Base-by-base conservation (phyloP, 208 protist genomes). In the Trypanosoma boissoni region DNA sequence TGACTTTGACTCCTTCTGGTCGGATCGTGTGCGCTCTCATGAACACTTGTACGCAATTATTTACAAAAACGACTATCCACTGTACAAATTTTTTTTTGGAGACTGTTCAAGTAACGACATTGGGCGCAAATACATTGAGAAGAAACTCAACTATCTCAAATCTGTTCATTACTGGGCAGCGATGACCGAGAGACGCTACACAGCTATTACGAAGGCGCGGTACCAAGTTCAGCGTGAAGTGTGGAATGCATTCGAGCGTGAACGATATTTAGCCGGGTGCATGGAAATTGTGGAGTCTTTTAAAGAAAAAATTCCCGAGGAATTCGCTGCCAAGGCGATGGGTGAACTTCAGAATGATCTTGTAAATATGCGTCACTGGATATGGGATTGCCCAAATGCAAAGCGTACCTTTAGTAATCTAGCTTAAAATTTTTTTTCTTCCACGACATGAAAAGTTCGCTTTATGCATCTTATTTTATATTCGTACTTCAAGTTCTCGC, bases 1-100 rank as follows among this genome's bases (percentile, higher is more conserved):
- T 37, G 89, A 93, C 67, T 95, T 95, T 60, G 89, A 95, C 70
- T 72, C 86, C 16, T 95, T 92, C 75, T 95, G 89, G 89, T 63
- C 67, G 28, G 89, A 95, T 61, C 85, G 83, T 54, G 83, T 93
- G 32, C 64, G 73, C 51, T 86, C 80, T n/a, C 82, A 88, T 53
- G 64, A 80, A 31, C 74, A 75, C 57, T 72, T 93, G 26, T 92
- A 76, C 69, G 56, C 65, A 32, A 80, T 71, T 28, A 68, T 95
- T 39, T 95, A 95, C 72, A 39, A 58, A 32, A 54, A 83, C 28
- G 37, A 77, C 14, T 81, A 65, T 65, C 72, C 68, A 31, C 37
- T 92, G 8, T 87, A 79, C 68, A 72, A 65, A 45, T 85, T 82
- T 66, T 74, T 92, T 37, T 86, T 92, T 54, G 84, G 84, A 48